These are phyloP conservation scores for Camillea tinctor DNA, from an alignment of 2,329 filamentous ascomycete genomes.

Conservation along the genomic window DNA sequence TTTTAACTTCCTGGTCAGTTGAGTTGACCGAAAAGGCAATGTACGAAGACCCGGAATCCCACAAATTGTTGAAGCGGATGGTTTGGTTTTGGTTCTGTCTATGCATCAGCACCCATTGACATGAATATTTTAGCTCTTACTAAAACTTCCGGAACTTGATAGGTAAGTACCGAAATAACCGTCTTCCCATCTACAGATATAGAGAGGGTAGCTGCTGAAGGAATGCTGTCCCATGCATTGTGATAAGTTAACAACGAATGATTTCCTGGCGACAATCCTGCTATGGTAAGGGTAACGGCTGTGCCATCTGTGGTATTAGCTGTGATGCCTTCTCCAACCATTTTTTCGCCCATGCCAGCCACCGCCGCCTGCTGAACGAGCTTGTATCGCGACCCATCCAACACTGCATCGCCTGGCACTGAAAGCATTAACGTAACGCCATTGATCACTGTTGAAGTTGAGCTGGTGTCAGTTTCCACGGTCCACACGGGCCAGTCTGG, in stretches of 20 bases:
- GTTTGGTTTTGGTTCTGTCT: conserved; percentile 19
- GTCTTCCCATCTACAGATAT: conserved; percentile 26
- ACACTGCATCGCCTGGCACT: background rate
- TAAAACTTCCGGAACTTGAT: no score
- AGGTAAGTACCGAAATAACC: conserved; percentile 2
- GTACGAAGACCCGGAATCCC: conserved; percentile 30
- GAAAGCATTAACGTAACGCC: background rate
- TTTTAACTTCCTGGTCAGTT: conserved; percentile 21
- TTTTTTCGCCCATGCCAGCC: background rate
- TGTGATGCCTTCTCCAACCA: background rate
- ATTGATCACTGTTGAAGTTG: background rate
- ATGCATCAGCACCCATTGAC: no score
- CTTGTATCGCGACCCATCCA: conserved; percentile 1
- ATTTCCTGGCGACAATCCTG: conserved; percentile 26
- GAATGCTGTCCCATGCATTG: conserved; percentile 31
- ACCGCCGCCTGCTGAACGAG: background rate
- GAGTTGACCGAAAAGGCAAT: conserved; percentile 23
- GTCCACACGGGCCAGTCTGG: conserved; percentile 1
- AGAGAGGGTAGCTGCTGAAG: conserved; percentile 19
- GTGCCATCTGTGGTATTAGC: background rate
- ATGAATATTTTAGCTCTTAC: no score
- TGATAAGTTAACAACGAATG: conserved; percentile 32
- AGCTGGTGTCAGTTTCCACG: background rate
- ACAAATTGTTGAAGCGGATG: conserved; percentile 32
- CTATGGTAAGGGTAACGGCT: conserved; percentile 25